These are phyloP conservation scores for Didymella pomorum DNA, from an alignment of 2,329 filamentous ascomycete genomes.

Conservation along the genomic window DNA sequence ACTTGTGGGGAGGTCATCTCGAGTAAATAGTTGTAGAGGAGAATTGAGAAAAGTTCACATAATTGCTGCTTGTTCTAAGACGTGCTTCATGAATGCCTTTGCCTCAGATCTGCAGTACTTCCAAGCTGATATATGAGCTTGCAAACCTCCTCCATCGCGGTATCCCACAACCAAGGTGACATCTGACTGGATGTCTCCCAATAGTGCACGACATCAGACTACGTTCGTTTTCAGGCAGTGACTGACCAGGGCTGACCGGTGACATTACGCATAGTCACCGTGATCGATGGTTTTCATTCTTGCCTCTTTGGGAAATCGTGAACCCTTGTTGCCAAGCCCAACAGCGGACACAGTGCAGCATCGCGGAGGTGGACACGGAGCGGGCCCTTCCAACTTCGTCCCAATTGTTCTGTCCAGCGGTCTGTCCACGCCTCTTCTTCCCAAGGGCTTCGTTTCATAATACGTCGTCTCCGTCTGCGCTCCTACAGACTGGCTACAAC, in stretches of 20 bases:
- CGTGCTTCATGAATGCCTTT: too few species aligned
- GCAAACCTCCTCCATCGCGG: too few species aligned
- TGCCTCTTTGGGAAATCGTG: slow-evolving; percentile 35
- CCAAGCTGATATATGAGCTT: too few species aligned
- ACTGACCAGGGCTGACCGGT: slow-evolving; percentile 9
- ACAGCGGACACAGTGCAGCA: slow-evolving; percentile 37
- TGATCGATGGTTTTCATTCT: slow-evolving; percentile 29
- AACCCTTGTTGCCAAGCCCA: slow-evolving; percentile 37
- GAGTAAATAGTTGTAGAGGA: slow-evolving; percentile 43
- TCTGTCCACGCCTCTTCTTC: neutral
- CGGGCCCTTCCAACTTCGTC: slow-evolving; percentile 13
- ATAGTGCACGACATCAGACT: neutral
- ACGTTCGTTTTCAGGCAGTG: neutral
- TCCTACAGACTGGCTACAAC: slow-evolving; percentile 46
- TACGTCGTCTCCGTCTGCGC: slow-evolving; percentile 25
- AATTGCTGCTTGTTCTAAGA: neutral
- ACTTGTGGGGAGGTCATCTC: slow-evolving; percentile 42
- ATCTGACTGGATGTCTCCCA: neutral
- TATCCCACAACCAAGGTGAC: neutral
- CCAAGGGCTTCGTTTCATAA: neutral
- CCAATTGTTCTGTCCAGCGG: slow-evolving; percentile 17
- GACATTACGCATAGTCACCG: slow-evolving; percentile 36
- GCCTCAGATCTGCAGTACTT: too few species aligned
- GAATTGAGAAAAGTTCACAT: slow-evolving; percentile 41
- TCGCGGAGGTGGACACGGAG: slow-evolving; percentile 15